Base-by-base conservation (phyloP, 495 filamentous ascomycete genomes). In the Ascodesmis nigricans region DNA sequence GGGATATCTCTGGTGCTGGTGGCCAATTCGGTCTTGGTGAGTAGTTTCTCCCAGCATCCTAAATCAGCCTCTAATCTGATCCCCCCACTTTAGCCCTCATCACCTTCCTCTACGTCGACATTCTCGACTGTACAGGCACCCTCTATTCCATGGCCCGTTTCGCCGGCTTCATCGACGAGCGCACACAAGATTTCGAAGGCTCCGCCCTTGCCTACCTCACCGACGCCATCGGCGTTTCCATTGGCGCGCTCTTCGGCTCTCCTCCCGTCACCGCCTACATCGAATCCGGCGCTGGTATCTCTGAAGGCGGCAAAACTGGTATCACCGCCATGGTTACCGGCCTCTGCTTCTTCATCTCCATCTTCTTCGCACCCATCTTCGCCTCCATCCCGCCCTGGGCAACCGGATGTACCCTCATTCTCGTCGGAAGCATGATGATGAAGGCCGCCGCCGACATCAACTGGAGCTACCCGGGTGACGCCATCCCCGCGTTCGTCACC, bases 311-410 rank as follows among this genome's bases (percentile, higher is more conserved):
- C 10, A 69, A 70, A 42, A 84, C 78, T 0, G 78, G 78, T 5
- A 57, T 84, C n/a, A 82, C 77, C 1, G 72, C 78, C n/a, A 71
- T 74, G 48, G 55, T 65, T 27, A 72, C 78, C 0, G 78, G 78
- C 18, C 20, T 82, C 32, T 77, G 73, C 53, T 84, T 84, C 62
- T 81, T 84, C 61, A 70, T 84, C 48, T 29, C 75, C 22, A 66
- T 84, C 21, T 84, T 84, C 63, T 83, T 83, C 52, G 76, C 78
- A 0, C 78, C 78, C 1, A 79, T 84, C 39, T 83, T 83, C 50
- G 77, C 78, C 9, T 77, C 71, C 0, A 83, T 84, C 39, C 78
- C 78, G 2, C 66, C 75, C 0, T 84, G 76, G 76, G 78, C 78
- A 1, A 84, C 78, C 2, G 78, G 78, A 13, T 77, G 71, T 54